These are phyloP conservation scores for Leishmania amazonensis DNA, from an alignment of 208 protist genomes.

Conservation along the genomic window DNA sequence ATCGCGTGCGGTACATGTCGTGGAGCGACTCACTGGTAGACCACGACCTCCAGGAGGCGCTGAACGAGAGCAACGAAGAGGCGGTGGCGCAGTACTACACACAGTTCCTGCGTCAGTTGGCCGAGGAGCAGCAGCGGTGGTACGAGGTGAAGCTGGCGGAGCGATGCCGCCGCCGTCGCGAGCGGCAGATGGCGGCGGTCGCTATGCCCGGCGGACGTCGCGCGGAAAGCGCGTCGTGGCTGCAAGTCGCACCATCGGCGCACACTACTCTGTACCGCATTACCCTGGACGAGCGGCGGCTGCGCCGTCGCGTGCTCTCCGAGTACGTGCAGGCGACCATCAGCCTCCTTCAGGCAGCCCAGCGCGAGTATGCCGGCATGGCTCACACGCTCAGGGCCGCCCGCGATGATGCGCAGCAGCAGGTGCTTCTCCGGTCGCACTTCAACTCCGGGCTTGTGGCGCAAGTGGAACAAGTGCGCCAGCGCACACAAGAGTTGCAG, in stretches of 20 bases:
- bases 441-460: slow-evolving; percentile 19
- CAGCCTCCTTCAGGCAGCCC: slow-evolving; percentile 14
- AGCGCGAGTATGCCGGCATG: slow-evolving; percentile 14
- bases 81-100: slow-evolving; percentile 47
- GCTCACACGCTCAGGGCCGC: not conserved
- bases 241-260: not conserved
- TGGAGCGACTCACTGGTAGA: slow-evolving; percentile 41
- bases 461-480: slow-evolving; percentile 11
- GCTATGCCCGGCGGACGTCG: not conserved
- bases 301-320: slow-evolving; percentile 15
- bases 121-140: slow-evolving; percentile 45
- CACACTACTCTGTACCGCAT: not conserved
- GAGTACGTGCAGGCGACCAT: slow-evolving; percentile 19
- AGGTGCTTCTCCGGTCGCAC: slow-evolving; percentile 31
- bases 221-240: not conserved
- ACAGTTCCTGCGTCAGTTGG: slow-evolving; percentile 25
- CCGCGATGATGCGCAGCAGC: slow-evolving; percentile 29
- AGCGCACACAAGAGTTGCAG: slow-evolving; percentile 17
- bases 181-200: not conserved
- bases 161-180: slow-evolving; percentile 11
- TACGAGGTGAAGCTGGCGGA: slow-evolving; percentile 35
- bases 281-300: slow-evolving; percentile 23
- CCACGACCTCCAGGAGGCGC: slow-evolving; percentile 31
- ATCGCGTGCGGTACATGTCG: slow-evolving; percentile 33
- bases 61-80: slow-evolving; percentile 49